Evolutionary conservation across 768 basidiomycete species (phyloP).

Genomic region (Suillus placidus): DNA sequence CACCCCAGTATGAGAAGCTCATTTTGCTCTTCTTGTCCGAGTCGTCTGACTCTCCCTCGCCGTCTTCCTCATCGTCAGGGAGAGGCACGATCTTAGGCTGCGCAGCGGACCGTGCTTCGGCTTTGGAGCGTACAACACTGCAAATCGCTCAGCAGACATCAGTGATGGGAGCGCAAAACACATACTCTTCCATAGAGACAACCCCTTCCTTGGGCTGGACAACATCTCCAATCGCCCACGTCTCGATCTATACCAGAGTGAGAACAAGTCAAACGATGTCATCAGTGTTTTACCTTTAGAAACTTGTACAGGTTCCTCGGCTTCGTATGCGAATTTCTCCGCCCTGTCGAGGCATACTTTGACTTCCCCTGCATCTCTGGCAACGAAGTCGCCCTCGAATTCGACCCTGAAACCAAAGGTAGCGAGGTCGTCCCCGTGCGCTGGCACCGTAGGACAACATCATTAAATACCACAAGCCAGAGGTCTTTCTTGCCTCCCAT

Average conservation of each 20-base stretch:
- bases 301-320: constrained; percentile 95
- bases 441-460: constrained; percentile 92
- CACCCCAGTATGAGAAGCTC: constrained; percentile 94
- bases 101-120: constrained; percentile 55
- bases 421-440: constrained; percentile 86
- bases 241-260: constrained; percentile 64
- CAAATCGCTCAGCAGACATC: constrained; percentile 12
- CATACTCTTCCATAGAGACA: constrained; percentile 91
- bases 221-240: constrained; percentile 81
- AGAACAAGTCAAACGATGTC: neutral
- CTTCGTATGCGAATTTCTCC: constrained; percentile 73
- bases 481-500: constrained; percentile 77
- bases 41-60: constrained; percentile 70
- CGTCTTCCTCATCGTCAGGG: constrained; percentile 63
- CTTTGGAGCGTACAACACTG: constrained; percentile 74
- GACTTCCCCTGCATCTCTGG: constrained; percentile 84
- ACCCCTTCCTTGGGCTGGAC: constrained; percentile 78
- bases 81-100: constrained; percentile 71
- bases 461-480: constrained; percentile 96
- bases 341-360: constrained; percentile 82
- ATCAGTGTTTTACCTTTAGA: constrained; percentile 59
- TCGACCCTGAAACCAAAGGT: constrained; percentile 69
- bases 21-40: constrained; percentile 91
- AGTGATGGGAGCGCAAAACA: constrained; percentile 18
- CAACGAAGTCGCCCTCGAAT: constrained; percentile 71